Conservation (phyloP, 2,329 filamentous ascomycete genomes). For the Aspergillus chevalieri region DNA sequence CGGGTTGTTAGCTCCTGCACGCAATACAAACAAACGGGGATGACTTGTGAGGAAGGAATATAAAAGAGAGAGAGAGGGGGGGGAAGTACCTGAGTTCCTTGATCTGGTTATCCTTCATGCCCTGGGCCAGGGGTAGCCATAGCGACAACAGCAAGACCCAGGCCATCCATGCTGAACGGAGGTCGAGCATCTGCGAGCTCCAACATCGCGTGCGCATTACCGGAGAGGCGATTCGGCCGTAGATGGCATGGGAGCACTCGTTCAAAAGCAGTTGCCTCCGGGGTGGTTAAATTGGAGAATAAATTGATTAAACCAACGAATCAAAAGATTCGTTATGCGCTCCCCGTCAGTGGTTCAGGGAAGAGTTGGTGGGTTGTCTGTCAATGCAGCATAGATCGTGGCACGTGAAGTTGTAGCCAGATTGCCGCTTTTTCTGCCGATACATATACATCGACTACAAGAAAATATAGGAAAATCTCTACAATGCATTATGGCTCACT, state of each 20-base stretch:
- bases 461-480: no score
- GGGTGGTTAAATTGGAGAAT: not conserved
- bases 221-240: slow-evolving; percentile 18
- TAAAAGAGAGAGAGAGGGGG: not conserved
- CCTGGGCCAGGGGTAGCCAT: slow-evolving; percentile 29
- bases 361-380: slow-evolving; percentile 20
- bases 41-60: not conserved
- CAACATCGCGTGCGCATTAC: slow-evolving; percentile 39
- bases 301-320: not conserved
- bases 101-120: slow-evolving; percentile 31
- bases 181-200: slow-evolving; percentile 31
- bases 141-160: slow-evolving; percentile 28
- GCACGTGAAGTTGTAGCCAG: not conserved
- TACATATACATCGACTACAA: no score
- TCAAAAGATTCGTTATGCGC: not conserved
- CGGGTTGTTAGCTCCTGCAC: not conserved
- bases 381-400: not conserved
- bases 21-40: not conserved
- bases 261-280: not conserved
- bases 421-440: no score
- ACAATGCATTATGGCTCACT: not conserved
- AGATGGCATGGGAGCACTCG: slow-evolving; percentile 18
- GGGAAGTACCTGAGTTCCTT: slow-evolving; percentile 28
- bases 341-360: no score
- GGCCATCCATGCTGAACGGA: slow-evolving; percentile 27